A percentile compares a stretch with the other conserved stretches of the same genome.
Evolutionary conservation across 2,329 filamentous ascomycete species (phyloP).

Genomic region (Penicillium sp.): DNA sequence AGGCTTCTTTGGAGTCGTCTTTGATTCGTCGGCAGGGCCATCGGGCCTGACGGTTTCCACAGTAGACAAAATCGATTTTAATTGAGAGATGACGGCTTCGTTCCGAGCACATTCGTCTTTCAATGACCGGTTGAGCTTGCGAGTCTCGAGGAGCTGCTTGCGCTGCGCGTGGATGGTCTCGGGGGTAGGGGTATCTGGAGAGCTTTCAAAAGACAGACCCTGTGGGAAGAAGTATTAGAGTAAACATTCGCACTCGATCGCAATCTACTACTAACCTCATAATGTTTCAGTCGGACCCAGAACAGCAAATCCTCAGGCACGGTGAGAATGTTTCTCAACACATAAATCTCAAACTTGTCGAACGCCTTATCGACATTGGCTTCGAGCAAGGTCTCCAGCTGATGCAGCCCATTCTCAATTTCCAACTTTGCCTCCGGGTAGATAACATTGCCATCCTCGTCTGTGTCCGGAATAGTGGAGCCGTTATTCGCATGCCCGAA

Average conservation of each 20-base stretch:
- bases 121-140: constrained; percentile 71
- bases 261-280: constrained; percentile 62
- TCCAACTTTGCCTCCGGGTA: constrained; percentile 64
- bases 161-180: constrained; percentile 74
- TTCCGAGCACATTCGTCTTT: constrained; percentile 73
- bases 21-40: constrained; percentile 11
- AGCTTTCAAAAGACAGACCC: constrained; percentile 43
- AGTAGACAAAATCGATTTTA: constrained; percentile 61
- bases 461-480: constrained; percentile 51
- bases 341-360: constrained; percentile 86
- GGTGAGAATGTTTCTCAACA: constrained; percentile 80
- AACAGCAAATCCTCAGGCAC: constrained; percentile 71
- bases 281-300: constrained; percentile 83
- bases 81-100: constrained; percentile 66
- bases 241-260: background rate
- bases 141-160: constrained; percentile 75
- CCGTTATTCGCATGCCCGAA: constrained; percentile 62
- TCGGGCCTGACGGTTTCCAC: constrained; percentile 28
- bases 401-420: constrained; percentile 85
- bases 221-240: constrained; percentile 19
- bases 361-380: constrained; percentile 82
- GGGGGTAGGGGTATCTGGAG: constrained; percentile 57
- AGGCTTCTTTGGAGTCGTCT: constrained; percentile 24
- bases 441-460: constrained; percentile 51
- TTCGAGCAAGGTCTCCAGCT: constrained; percentile 80